Conservation (phyloP, 2,329 filamentous ascomycete species). For the Alternaria metachromatica region DNA sequence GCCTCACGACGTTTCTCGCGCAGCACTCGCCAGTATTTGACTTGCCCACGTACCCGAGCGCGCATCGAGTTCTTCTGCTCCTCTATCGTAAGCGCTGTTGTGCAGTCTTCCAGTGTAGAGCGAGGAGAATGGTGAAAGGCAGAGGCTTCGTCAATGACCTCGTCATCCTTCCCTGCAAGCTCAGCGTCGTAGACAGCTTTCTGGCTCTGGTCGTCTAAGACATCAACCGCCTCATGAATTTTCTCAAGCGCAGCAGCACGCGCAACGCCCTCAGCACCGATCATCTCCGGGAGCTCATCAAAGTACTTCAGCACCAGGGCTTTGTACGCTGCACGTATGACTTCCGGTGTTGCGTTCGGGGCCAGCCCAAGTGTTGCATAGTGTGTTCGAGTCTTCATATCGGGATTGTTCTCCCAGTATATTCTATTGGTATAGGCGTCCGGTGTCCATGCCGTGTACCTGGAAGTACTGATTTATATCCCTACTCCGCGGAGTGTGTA, state of each 20-base stretch:
- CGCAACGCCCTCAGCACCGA: slow-evolving; percentile 11
- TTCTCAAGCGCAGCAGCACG: slow-evolving; percentile 13
- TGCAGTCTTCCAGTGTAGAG: neutral
- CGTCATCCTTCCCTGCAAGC: slow-evolving; percentile 6
- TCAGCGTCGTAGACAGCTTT: slow-evolving; percentile 26
- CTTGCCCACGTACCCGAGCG: slow-evolving; percentile 13
- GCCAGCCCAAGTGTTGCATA: slow-evolving; percentile 25
- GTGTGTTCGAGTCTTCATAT: slow-evolving; percentile 14
- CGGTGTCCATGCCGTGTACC: neutral
- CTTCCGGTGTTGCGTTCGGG: slow-evolving; percentile 14
- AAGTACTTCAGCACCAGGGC: slow-evolving; percentile 20
- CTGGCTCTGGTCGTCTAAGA: slow-evolving; percentile 17
- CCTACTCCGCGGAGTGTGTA: neutral
- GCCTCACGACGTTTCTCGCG: slow-evolving; percentile 16
- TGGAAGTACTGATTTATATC: neutral
- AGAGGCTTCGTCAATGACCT: neutral
- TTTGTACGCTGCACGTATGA: slow-evolving; percentile 30
- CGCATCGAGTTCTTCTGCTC: slow-evolving; percentile 20
- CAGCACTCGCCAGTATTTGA: slow-evolving; percentile 18
- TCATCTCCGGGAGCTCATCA: slow-evolving; percentile 18
- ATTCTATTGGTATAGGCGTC: neutral
- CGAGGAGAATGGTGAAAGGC: slow-evolving; percentile 6
- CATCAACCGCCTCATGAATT: slow-evolving; percentile 26
- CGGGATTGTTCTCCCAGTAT: neutral
- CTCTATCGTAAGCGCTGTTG: slow-evolving; percentile 13